Conservation (phyloP, 139 green algal species). For the Ulvella scutata region DNA sequence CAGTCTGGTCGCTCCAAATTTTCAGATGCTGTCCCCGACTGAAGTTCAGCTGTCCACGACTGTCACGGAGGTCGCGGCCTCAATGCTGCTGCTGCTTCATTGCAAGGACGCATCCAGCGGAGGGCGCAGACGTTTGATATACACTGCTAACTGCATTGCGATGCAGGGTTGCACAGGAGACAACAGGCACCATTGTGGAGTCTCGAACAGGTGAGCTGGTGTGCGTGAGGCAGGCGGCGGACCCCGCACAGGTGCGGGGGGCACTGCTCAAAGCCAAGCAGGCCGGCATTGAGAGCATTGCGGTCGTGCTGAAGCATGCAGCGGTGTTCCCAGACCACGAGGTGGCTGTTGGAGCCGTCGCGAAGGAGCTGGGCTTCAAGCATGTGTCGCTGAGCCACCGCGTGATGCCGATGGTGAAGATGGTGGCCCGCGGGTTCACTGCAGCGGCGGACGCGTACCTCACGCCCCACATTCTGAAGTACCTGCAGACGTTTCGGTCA, state of each 20-base stretch:
- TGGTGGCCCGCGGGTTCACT: conserved; percentile 93
- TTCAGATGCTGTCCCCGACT: too few species aligned
- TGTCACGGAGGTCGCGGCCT: too few species aligned
- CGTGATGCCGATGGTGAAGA: conserved; percentile 93
- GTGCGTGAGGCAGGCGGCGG: conserved; percentile 32
- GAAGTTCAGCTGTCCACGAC: too few species aligned
- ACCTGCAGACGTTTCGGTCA: conserved; percentile 41
- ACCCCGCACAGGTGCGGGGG: conserved; percentile 32
- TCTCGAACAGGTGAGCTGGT: conserved; percentile 66
- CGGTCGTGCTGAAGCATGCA: conserved; percentile 87
- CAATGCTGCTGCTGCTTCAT: too few species aligned
- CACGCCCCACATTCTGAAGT: conserved; percentile 77
- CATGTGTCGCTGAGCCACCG: conserved; percentile 61
- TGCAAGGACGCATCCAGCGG: too few species aligned
- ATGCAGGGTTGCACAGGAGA: conserved; percentile 15
- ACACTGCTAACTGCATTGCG: too few species aligned
- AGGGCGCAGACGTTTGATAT: too few species aligned
- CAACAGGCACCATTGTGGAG: conserved; percentile 12
- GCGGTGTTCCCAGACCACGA: conserved; percentile 85
- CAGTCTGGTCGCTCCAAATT: too few species aligned
- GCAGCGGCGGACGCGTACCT: conserved; percentile 91
- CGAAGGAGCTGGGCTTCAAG: conserved; percentile 51
- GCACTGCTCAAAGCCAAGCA: conserved; percentile 35
- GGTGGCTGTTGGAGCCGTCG: conserved; percentile 44
- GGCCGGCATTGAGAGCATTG: conserved; percentile 62